These are phyloP conservation scores for Xanthoceras sorbifolium DNA, from an alignment of 345 rosid species.

Conservation along the genomic window DNA sequence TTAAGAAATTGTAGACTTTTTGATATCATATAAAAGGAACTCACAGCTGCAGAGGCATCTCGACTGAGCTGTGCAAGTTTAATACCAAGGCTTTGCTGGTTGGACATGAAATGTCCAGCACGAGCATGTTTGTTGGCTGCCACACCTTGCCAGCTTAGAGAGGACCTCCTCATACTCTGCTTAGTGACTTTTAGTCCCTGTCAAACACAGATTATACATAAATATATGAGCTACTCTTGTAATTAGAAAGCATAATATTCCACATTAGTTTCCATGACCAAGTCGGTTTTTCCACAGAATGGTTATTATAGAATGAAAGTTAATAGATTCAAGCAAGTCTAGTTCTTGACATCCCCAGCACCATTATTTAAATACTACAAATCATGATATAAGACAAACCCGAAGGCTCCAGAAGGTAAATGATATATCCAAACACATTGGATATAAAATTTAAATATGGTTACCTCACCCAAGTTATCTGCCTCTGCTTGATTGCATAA, in stretches of 20 bases:
- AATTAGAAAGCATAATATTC: background rate
- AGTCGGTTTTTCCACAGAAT: background rate
- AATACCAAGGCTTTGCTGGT: constrained; percentile 64
- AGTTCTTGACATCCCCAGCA: constrained; percentile 1
- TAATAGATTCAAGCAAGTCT: background rate
- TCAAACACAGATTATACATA: background rate
- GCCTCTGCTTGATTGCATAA: background rate
- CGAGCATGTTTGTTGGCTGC: constrained; percentile 50
- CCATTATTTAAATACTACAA: background rate
- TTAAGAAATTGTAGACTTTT: constrained; percentile 2
- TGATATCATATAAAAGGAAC: constrained; percentile 15
- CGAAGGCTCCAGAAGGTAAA: background rate
- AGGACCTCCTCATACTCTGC: constrained; percentile 58
- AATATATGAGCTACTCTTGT: background rate
- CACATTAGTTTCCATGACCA: background rate
- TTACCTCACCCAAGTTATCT: background rate
- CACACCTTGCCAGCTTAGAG: constrained; percentile 49
- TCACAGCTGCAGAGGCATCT: constrained; percentile 78
- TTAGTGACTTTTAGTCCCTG: constrained; percentile 58
- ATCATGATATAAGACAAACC: background rate
- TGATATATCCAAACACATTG: background rate
- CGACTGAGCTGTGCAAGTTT: constrained; percentile 66
- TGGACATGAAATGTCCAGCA: constrained; percentile 56
- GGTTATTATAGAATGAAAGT: background rate
- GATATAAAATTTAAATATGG: background rate